These are phyloP conservation scores for Curvularia hawaiiensis DNA, from an alignment of 2,329 filamentous ascomycete species.

Conservation along the genomic window DNA sequence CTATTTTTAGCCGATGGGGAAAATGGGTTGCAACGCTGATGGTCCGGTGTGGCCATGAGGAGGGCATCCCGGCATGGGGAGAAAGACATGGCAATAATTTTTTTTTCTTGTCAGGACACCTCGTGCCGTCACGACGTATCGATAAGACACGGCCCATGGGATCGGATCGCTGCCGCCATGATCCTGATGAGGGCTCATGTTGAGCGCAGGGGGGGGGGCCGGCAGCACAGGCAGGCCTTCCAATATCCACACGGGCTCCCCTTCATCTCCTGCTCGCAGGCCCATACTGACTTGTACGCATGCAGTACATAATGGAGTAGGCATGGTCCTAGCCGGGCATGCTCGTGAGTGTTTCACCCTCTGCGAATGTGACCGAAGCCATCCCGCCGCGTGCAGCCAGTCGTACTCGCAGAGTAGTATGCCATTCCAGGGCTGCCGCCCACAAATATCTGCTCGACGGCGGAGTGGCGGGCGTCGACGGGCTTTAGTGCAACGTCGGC, in stretches of 20 bases:
- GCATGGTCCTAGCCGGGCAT: not conserved
- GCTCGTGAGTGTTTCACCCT: conserved; percentile 7
- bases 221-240: conserved; percentile 1
- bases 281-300: not conserved
- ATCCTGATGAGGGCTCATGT: not conserved
- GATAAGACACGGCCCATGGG: conserved; percentile 14
- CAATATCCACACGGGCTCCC: conserved; percentile 10
- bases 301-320: not conserved
- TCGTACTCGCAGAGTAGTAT: not conserved
- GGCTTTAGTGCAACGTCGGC: not conserved
- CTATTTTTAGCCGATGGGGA: conserved; percentile 28
- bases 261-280: conserved; percentile 7
- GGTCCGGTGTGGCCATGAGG: not conserved
- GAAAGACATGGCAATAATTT: not conserved
- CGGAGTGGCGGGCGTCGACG: no score
- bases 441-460: no score
- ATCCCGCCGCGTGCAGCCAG: not conserved
- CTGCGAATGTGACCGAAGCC: not conserved
- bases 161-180: conserved; percentile 9
- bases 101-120: not conserved
- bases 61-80: not conserved
- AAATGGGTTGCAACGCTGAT: conserved; percentile 9
- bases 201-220: conserved; percentile 6
- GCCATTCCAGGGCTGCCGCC: not conserved
- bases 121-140: conserved; percentile 3